phyloP scores from a whole-genome alignment of 345 rosid genomes.

The Mercurialis annua region DNA sequence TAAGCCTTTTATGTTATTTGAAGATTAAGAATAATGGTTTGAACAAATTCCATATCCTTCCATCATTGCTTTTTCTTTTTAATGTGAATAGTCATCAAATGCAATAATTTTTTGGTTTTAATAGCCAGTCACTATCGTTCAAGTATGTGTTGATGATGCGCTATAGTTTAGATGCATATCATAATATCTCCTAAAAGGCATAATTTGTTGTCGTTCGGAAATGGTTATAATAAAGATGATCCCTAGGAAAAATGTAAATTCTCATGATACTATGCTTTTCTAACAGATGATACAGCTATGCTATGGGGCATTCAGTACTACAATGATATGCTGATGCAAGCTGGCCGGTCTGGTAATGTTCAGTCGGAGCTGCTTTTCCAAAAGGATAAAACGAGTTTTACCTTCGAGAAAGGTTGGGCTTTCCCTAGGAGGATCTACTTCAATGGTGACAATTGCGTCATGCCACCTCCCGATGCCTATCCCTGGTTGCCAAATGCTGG shows the following conservation, averaged over 20 bases:
- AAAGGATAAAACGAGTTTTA: constrained; percentile 58
- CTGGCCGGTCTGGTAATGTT: constrained; percentile 73
- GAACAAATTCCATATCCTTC: background rate
- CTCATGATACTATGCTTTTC: background rate
- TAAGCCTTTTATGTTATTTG: background rate
- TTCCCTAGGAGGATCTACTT: constrained; percentile 85
- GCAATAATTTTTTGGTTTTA: background rate
- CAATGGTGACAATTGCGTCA: constrained; percentile 84
- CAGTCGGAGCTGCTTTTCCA: constrained; percentile 83
- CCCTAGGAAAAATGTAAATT: background rate
- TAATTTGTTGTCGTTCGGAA: background rate
- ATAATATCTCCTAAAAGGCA: background rate
- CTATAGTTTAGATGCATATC: constrained; percentile 2
- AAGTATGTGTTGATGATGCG: background rate
- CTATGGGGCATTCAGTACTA: constrained; percentile 74
- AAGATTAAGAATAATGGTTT: background rate
- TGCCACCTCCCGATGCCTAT: constrained; percentile 82
- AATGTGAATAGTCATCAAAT: background rate
- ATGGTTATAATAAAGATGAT: background rate
- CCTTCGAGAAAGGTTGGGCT: constrained; percentile 86
- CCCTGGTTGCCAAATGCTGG: constrained; percentile 80
- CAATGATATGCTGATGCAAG: constrained; percentile 75
- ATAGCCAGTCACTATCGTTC: background rate
- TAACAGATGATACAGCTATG: constrained; percentile 80
- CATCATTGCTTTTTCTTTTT: background rate